Base-by-base conservation (phyloP, 129 eudicot genomes). In the Ambrosia trifida region DNA sequence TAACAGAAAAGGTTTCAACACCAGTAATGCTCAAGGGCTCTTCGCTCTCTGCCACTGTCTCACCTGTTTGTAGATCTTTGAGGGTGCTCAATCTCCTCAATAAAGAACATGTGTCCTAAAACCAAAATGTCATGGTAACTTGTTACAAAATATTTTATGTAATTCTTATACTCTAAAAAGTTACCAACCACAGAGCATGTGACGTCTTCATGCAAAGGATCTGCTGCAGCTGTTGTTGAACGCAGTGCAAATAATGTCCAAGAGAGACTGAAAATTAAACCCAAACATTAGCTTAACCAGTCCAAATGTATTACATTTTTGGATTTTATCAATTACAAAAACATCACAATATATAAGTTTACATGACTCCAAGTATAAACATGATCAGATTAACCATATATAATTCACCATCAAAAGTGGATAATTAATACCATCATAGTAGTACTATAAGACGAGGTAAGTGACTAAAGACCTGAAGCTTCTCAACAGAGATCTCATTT, bases 211-310 rank as follows among this genome's bases (percentile, higher is more conserved):
- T 94, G 88, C 66, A 76, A 94, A 66, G 98, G 98, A 85, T 94
- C 98, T 76, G 98, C 97, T 68, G 94, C 98, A 69, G 98, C 98
- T 46, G 97, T 90, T 50, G 98, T 87, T 31, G 93, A 80, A 50
- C 98, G 92, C 85, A 94, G 83, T 17, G 98, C 98, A 68, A n/a
- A n/a, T n/a, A n/a, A 94, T 95, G 88, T 94, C 98, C 84, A 94
- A 72, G 40, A 94, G 98, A 69, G 98, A 94, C 98, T 94, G 74
- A 38, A 69, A 76, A 58, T 52, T 20, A 44, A 56, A 32, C 31
- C 49, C 59, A 71, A 45, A 68, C 56, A 59, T 17, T 36, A 51
- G 57, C 51, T 66, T 20, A 65, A 18, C 41, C 64, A 59, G 51
- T 18, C 72, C 64, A 17, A 13, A 18, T 28, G 38, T 57, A 30